phyloP scores from a whole-genome alignment of 352 stramenopile genomes.

The Phytophthora quininea region DNA sequence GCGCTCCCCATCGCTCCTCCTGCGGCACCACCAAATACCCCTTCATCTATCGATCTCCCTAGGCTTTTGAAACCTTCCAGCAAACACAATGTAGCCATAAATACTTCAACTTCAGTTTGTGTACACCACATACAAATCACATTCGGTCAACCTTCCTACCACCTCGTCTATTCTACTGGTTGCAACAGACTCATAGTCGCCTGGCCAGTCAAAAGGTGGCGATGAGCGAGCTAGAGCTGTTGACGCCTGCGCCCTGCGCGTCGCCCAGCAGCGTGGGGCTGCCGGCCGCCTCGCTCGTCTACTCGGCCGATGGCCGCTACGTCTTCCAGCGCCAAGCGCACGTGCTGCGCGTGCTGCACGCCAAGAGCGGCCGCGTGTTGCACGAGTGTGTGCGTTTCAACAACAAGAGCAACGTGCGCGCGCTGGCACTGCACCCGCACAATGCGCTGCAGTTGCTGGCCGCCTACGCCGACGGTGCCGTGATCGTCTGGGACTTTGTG shows the following conservation, averaged over 20 bases:
- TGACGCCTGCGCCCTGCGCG: constrained; percentile 30
- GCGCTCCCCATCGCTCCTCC: constrained; percentile 35
- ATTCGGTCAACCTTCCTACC: not conserved
- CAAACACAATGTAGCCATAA: not conserved
- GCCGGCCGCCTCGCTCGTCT: constrained; percentile 44
- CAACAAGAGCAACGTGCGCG: constrained; percentile 38
- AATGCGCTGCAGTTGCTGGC: constrained; percentile 73
- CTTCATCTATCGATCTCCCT: constrained; percentile 21
- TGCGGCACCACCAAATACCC: constrained; percentile 55
- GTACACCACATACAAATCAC: not conserved
- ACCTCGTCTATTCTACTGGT: too few species aligned
- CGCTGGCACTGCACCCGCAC: constrained; percentile 72
- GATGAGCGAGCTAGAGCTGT: constrained; percentile 24
- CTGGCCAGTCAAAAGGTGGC: not conserved
- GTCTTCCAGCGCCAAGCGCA: constrained; percentile 84
- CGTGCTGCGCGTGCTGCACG: constrained; percentile 72
- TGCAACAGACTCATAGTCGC: not conserved
- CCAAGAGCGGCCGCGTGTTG: constrained; percentile 73
- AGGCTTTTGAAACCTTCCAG: not conserved
- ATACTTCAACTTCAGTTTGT: constrained; percentile 4
- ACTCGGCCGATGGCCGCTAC: constrained; percentile 72
- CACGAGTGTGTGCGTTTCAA: constrained; percentile 64
- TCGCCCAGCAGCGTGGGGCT: constrained; percentile 7
- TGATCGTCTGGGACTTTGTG: constrained; percentile 80
- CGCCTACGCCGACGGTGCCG: constrained; percentile 67